These are phyloP conservation scores for Saccharata proteae DNA, from an alignment of 2,329 filamentous ascomycete genomes.

Conservation along the genomic window DNA sequence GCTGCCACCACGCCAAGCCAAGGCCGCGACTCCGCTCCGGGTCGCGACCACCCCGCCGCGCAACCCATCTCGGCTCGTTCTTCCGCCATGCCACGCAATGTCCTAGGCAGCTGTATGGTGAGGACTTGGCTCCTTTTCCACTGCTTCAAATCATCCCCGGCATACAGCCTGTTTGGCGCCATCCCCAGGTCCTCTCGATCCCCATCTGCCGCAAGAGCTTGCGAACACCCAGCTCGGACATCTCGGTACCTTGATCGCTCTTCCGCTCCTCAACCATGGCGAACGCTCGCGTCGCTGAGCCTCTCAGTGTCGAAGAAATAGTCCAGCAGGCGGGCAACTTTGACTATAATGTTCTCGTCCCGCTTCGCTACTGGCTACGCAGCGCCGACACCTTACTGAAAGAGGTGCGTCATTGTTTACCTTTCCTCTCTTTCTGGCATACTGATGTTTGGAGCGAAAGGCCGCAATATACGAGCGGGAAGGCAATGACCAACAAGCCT, in stretches of 20 bases:
- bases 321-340: constrained; percentile 65
- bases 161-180: too few species aligned
- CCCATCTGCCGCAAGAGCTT: too few species aligned
- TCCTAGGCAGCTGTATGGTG: too few species aligned
- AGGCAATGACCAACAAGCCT: constrained; percentile 76
- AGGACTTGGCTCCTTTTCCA: too few species aligned
- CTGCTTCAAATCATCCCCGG: too few species aligned
- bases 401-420: constrained; percentile 48
- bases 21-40: too few species aligned
- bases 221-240: not conserved
- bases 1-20: too few species aligned
- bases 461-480: constrained; percentile 76
- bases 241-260: not conserved
- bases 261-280: constrained; percentile 1
- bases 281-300: constrained; percentile 21
- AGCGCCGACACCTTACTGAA: constrained; percentile 68
- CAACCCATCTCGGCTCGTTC: too few species aligned
- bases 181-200: too few species aligned
- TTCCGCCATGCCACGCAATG: too few species aligned
- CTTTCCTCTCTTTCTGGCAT: constrained; percentile 12
- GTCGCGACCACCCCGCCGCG: too few species aligned
- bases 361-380: constrained; percentile 69
- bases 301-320: constrained; percentile 67
- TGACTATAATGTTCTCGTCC: constrained; percentile 64
- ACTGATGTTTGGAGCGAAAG: too few species aligned